Evolutionary conservation across 371 early-diverging fungal species (phyloP).

Genomic region (Smittium culicis): DNA sequence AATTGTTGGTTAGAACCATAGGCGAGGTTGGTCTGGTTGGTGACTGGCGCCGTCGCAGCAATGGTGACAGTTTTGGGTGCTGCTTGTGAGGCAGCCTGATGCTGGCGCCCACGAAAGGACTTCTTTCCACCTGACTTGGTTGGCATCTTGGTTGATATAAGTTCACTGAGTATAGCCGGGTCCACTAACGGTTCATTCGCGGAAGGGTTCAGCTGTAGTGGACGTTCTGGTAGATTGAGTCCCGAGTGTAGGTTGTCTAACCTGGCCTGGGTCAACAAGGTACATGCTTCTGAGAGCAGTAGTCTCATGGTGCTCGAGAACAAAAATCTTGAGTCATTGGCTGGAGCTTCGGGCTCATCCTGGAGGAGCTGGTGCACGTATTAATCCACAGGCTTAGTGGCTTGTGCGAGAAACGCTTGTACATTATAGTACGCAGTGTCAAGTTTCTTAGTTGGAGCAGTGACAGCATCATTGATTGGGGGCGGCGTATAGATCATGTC

Average conservation of each 20-base stretch:
- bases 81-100: too few species aligned
- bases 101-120: too few species aligned
- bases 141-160: not conserved
- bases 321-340: not conserved
- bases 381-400: not conserved
- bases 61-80: too few species aligned
- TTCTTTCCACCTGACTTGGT: not conserved
- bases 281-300: not conserved
- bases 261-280: not conserved
- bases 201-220: not conserved
- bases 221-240: not conserved
- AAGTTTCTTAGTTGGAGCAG: too few species aligned
- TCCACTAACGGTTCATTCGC: slow-evolving; percentile 3
- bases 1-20: too few species aligned
- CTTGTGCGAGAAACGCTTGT: not conserved
- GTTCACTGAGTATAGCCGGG: not conserved
- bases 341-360: not conserved
- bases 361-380: slow-evolving; percentile 5
- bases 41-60: too few species aligned
- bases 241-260: not conserved
- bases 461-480: too few species aligned
- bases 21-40: too few species aligned
- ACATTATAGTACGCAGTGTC: not conserved
- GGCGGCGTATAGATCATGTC: too few species aligned
- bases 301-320: not conserved